Evolutionary conservation across 768 basidiomycete genomes (phyloP).

Genomic region (Termitomyces sp.): DNA sequence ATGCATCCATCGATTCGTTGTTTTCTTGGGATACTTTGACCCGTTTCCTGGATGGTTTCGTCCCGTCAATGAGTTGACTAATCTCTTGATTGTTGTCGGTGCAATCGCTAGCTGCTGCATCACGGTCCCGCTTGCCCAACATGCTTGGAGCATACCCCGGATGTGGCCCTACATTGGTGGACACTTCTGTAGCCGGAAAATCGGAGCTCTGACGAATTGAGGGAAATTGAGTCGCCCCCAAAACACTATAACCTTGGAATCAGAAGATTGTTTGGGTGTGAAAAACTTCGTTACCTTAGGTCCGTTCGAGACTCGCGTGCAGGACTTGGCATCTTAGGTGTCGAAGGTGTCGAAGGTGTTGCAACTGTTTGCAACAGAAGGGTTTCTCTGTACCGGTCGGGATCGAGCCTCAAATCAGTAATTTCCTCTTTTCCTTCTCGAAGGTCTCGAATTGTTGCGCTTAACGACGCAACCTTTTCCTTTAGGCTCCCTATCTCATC

Average conservation of each 20-base stretch:
- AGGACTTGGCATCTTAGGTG: slow-evolving; percentile 7
- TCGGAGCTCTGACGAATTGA: not conserved
- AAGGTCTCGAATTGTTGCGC: slow-evolving; percentile 24
- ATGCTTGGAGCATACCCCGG: slow-evolving; percentile 39
- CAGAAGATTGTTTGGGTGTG: not conserved
- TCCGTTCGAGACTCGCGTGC: not conserved
- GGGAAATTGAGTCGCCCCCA: slow-evolving; percentile 12
- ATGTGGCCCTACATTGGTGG: slow-evolving; percentile 16
- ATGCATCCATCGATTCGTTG: not conserved
- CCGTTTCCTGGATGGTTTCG: slow-evolving; percentile 51
- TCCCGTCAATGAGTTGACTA: slow-evolving; percentile 28
- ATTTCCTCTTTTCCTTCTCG: slow-evolving; percentile 17
- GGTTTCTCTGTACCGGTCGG: slow-evolving; percentile 16
- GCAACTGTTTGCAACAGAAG: not conserved
- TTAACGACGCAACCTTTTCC: slow-evolving; percentile 29
- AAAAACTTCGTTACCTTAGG: slow-evolving; percentile 3
- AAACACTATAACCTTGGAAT: slow-evolving; percentile 12
- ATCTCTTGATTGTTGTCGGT: slow-evolving; percentile 39
- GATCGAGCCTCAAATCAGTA: slow-evolving; percentile 17
- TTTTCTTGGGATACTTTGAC: slow-evolving; percentile 26
- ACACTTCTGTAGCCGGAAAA: not conserved
- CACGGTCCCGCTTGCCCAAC: slow-evolving; percentile 66
- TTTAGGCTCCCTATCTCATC: slow-evolving; percentile 27
- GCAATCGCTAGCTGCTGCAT: slow-evolving; percentile 37
- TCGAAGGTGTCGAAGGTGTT: slow-evolving; percentile 9